Evolutionary conservation across 352 stramenopile species (phyloP).

Genomic region (Blastocystis sp.): DNA sequence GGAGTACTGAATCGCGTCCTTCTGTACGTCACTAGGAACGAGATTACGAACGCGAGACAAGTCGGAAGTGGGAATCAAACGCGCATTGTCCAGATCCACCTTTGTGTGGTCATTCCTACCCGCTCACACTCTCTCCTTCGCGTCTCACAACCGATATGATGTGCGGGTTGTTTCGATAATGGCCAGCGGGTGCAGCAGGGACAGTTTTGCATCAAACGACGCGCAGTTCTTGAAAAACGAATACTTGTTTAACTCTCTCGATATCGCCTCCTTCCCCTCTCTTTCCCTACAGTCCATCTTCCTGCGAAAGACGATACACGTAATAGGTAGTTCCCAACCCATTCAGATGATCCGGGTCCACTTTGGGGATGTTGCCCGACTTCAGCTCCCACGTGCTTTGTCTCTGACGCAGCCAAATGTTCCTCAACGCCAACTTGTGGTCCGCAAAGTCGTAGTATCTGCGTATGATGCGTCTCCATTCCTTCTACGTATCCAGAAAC

Average conservation of each 20-base stretch:
- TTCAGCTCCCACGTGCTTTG: constrained; percentile 66
- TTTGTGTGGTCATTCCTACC: constrained; percentile 68
- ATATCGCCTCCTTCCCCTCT: constrained; percentile 54
- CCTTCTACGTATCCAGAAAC: constrained; percentile 36
- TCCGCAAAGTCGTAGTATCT: constrained; percentile 69
- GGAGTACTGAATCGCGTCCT: constrained; percentile 1
- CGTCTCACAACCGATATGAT: constrained; percentile 25
- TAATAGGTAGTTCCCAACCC: constrained; percentile 57
- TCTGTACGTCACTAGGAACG: neutral
- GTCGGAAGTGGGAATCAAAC: constrained; percentile 42
- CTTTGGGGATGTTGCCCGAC: constrained; percentile 58
- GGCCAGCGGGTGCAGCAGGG: constrained; percentile 12
- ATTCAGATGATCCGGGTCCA: constrained; percentile 7
- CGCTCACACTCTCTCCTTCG: neutral
- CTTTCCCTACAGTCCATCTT: neutral
- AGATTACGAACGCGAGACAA: neutral
- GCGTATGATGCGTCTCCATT: neutral
- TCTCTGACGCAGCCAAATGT: constrained; percentile 66
- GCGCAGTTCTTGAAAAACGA: constrained; percentile 1
- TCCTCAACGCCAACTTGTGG: constrained; percentile 34
- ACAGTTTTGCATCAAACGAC: constrained; percentile 55
- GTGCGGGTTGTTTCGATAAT: constrained; percentile 65
- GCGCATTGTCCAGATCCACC: constrained; percentile 63
- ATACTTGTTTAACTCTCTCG: constrained; percentile 15
- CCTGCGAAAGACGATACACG: neutral